These are phyloP conservation scores for Ascochyta clinopodiicola DNA, from an alignment of 2,329 filamentous ascomycete genomes.

Conservation along the genomic window DNA sequence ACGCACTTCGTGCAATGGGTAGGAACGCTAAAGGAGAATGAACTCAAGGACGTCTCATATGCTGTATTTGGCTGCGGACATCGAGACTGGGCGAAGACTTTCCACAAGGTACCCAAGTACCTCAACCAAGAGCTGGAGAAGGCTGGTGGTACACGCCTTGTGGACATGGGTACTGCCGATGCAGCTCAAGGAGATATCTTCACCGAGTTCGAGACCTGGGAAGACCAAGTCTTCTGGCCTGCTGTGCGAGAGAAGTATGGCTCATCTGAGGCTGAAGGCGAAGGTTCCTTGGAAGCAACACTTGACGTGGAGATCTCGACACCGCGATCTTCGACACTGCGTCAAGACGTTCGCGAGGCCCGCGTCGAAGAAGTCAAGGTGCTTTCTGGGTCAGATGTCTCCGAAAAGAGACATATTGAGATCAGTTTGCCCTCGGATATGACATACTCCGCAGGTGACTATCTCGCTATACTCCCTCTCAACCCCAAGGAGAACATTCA, in stretches of 20 bases:
- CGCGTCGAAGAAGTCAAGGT: conserved; percentile 42
- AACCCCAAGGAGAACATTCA: conserved; percentile 69
- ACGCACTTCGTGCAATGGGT: conserved; percentile 53
- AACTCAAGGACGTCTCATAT: conserved; percentile 46
- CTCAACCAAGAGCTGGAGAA: conserved; percentile 42
- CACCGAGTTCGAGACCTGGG: conserved; percentile 51
- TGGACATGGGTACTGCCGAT: conserved; percentile 44
- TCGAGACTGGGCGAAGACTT: conserved; percentile 52
- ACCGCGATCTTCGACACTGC: conserved; percentile 43
- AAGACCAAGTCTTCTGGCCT: conserved; percentile 48
- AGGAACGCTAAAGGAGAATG: conserved; percentile 32
- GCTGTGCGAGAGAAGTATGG: conserved; percentile 43
- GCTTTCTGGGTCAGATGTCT: conserved; percentile 35
- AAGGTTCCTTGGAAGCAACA: conserved; percentile 33
- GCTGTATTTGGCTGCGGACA: conserved; percentile 53
- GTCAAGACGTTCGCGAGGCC: conserved; percentile 48
- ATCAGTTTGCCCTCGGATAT: conserved; percentile 54
- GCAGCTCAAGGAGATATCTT: conserved; percentile 50
- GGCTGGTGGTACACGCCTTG: conserved; percentile 40
- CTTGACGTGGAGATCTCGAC: conserved; percentile 44
- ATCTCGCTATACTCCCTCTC: conserved; percentile 74
- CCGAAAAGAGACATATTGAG: conserved; percentile 51
- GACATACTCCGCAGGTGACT: conserved; percentile 76
- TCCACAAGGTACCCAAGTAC: conserved; percentile 50
- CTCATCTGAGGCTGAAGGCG: conserved; percentile 30